These are phyloP conservation scores for Digitaria exilis DNA, from an alignment of 202 grass and related monocot species.

Conservation along the genomic window DNA sequence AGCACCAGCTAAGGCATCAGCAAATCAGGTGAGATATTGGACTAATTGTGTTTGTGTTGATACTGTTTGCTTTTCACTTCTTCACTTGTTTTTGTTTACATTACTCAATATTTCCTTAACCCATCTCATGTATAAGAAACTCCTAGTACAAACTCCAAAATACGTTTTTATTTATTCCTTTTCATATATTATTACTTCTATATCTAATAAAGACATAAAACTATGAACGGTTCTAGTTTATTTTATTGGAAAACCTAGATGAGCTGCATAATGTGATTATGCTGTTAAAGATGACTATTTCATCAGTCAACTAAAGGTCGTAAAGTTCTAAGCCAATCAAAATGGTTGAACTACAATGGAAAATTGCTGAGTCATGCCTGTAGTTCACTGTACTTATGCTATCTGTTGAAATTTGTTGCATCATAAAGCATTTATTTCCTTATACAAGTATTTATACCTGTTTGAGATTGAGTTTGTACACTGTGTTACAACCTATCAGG, in stretches of 20 bases:
- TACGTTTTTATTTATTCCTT: neutral
- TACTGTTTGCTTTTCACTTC: neutral
- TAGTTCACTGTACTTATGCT: neutral
- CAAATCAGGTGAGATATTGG: conserved; percentile 53
- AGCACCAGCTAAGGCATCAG: conserved; percentile 56
- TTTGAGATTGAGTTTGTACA: neutral
- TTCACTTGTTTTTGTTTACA: conserved; percentile 1
- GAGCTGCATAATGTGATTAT: neutral
- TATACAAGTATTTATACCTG: neutral
- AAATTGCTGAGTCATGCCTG: neutral
- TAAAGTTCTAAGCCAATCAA: neutral
- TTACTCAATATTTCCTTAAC: neutral
- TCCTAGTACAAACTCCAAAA: neutral
- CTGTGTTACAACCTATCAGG: neutral
- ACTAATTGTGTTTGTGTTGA: neutral
- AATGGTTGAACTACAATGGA: neutral
- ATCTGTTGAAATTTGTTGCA: neutral
- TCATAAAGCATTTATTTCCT: conserved; percentile 6
- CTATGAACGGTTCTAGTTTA: neutral
- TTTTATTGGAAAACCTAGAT: conserved; percentile 1
- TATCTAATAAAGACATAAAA: neutral
- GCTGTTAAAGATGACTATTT: neutral
- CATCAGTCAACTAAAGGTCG: neutral
- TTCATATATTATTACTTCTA: neutral
- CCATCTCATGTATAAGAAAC: neutral